These are phyloP conservation scores for Novakomyces olei DNA, from an alignment of 805 yeast species.

Conservation along the genomic window DNA sequence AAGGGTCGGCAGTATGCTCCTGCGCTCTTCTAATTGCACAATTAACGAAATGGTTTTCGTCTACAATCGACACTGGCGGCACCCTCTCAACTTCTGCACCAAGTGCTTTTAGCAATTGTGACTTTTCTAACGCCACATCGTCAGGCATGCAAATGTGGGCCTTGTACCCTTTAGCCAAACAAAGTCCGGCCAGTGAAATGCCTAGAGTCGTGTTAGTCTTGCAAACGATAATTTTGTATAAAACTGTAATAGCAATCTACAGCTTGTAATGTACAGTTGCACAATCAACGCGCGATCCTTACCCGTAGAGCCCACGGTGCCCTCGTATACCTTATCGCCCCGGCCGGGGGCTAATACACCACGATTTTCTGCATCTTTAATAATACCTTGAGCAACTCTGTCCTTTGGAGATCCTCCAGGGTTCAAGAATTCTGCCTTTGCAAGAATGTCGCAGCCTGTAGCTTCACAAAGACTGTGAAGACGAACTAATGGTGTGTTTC, in stretches of 20 bases:
- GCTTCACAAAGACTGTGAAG: conserved; percentile 44
- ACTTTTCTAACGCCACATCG: conserved; percentile 71
- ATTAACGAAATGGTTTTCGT: conserved; percentile 79
- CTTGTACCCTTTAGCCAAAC: conserved; percentile 67
- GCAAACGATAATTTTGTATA: too few species aligned
- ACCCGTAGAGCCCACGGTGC: conserved; percentile 91
- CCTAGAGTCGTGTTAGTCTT: too few species aligned
- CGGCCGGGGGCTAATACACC: conserved; percentile 36
- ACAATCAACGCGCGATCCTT: too few species aligned
- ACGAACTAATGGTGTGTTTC: conserved; percentile 69
- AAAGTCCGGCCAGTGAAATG: conserved; percentile 75
- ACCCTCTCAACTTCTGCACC: conserved; percentile 76
- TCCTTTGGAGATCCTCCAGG: conserved; percentile 96
- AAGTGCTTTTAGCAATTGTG: conserved; percentile 42
- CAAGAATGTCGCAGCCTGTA: conserved; percentile 69
- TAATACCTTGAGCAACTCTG: conserved; percentile 72
- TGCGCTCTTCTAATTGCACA: conserved; percentile 52
- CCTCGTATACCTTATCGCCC: conserved; percentile 71
- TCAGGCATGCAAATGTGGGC: conserved; percentile 90
- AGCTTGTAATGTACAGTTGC: too few species aligned
- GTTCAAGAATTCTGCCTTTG: conserved; percentile 63
- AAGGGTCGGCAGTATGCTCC: conserved; percentile 16
- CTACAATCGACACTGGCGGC: conserved; percentile 86
- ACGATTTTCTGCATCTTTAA: conserved; percentile 37
- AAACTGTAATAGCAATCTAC: too few species aligned